Evolutionary conservation across 768 basidiomycete genomes (phyloP), one percentile per base, ranked within the genome.

Genomic region (Tricholomella constricta): DNA sequence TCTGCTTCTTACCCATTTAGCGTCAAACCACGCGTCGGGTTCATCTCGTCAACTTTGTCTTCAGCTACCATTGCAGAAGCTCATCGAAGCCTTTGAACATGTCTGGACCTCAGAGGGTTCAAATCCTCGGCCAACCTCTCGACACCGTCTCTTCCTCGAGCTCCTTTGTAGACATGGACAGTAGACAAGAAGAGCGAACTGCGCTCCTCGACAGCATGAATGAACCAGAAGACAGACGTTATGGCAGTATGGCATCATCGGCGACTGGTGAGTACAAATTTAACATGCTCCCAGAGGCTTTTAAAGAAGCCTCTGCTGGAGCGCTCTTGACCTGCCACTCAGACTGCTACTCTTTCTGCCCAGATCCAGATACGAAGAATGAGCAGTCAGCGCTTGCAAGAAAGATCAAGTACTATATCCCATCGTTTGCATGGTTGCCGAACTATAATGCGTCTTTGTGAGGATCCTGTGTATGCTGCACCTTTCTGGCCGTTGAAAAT

Each of bases 351-450:
- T 19, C n/a, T 37, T 37, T 37, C 14, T 15, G 1, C 27, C 15
- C 15, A 43, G 42, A 43, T 3, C 25, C 20, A 20, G 45, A 50
- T 7, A 45, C 49, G 43, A 64, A 32, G 64, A 59, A 38, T 58
- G 49, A 41, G 51, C 59, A 65, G 20, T 71, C 72, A 0, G 75
- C 62, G 43, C 65, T 80, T 22, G 57, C 63, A 34, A 84, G 81
- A 57, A 74, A 78, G 62, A 64, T 86, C 27, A 78, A 77, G 59
- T 93, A 93, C 64, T 93, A 93, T 55, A 75, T 93, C 48, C 91
- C 91, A 2, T 87, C 86, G 1, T 79, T 79, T 9, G 74, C 79
- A 26, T 94, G 91, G 91, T 87, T 94, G 55, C 91, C 91, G 6
- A 76, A 80, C 50, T 94, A 94, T 60, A 83, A 84, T 0, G 61